Percentiles rank a stretch among this genome's conserved stretches.
phyloP scores from a whole-genome alignment of 1,139 yeast genomes.

The Petasospora rhodanensis region DNA sequence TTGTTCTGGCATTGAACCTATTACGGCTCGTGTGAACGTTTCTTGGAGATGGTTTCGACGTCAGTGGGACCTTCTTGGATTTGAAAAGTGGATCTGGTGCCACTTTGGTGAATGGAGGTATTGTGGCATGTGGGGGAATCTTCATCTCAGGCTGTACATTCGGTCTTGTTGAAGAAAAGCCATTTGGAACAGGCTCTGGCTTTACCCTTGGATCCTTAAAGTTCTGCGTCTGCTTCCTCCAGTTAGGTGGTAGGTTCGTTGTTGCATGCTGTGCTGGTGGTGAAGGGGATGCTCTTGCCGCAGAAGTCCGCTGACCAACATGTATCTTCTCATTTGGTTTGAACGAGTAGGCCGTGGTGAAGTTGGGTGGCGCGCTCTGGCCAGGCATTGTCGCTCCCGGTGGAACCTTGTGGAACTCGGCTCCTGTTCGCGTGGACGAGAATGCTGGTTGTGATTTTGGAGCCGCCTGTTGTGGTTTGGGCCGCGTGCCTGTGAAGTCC shows the following conservation, averaged over 20 bases:
- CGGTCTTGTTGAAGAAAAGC: too few relatives aligned
- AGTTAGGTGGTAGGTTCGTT: neutral
- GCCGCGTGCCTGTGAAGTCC: neutral
- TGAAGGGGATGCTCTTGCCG: neutral
- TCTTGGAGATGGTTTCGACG: conserved; percentile 1
- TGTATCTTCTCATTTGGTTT: too few relatives aligned
- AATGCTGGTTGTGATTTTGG: too few relatives aligned
- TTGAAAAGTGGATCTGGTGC: too few relatives aligned
- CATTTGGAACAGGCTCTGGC: neutral
- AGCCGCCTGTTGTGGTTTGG: neutral
- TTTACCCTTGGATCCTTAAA: neutral
- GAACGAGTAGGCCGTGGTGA: too few relatives aligned
- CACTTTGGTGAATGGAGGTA: neutral
- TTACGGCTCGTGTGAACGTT: neutral
- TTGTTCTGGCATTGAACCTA: neutral
- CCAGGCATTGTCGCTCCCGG: too few relatives aligned
- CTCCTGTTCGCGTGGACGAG: too few relatives aligned
- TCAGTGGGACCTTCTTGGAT: neutral
- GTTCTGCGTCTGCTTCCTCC: neutral
- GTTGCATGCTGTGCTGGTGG: too few relatives aligned
- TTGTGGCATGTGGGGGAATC: neutral
- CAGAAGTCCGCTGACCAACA: too few relatives aligned
- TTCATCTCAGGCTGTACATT: too few relatives aligned
- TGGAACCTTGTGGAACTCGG: too few relatives aligned
- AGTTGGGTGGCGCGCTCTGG: too few relatives aligned